Percentiles rank a stretch among this genome's conserved stretches.
Conservation (phyloP, 352 stramenopile species). For the Globisporangium sylvaticum region DNA sequence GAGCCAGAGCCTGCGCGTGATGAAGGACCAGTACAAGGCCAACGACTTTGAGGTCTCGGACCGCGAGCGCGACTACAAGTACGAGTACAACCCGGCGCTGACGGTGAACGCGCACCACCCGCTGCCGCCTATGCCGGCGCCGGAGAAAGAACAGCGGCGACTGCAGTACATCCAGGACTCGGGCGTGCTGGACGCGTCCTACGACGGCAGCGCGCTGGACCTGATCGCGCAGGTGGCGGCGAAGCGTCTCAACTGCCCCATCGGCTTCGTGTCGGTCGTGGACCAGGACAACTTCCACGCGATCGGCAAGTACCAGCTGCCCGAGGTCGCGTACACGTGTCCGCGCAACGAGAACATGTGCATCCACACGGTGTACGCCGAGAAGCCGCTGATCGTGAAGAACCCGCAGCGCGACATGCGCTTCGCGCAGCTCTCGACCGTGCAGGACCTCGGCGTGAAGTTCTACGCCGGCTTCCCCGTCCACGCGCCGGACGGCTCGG, state of each 20-base stretch:
- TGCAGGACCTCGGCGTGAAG: constrained; percentile 46
- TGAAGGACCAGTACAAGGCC: constrained; percentile 19
- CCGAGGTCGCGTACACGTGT: constrained; percentile 22
- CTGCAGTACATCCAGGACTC: constrained; percentile 43
- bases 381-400: constrained; percentile 60
- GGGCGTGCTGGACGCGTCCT: constrained; percentile 33
- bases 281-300: constrained; percentile 46
- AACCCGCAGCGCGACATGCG: constrained; percentile 62
- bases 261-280: constrained; percentile 59
- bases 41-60: constrained; percentile 8
- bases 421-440: constrained; percentile 44
- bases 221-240: constrained; percentile 54
- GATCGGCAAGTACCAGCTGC: constrained; percentile 42
- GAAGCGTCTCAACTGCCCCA: constrained; percentile 44
- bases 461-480: constrained; percentile 71
- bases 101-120: constrained; percentile 37
- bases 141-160: constrained; percentile 36
- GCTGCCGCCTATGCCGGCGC: constrained; percentile 35
- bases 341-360: constrained; percentile 56
- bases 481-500: constrained; percentile 34
- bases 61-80: constrained; percentile 40
- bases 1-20: constrained; percentile 22
- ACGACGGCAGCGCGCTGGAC: constrained; percentile 46
- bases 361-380: constrained; percentile 50
- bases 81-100: constrained; percentile 31